Conservation (phyloP, 169 alveolate genomes). For the Plasmodium vivax region DNA sequence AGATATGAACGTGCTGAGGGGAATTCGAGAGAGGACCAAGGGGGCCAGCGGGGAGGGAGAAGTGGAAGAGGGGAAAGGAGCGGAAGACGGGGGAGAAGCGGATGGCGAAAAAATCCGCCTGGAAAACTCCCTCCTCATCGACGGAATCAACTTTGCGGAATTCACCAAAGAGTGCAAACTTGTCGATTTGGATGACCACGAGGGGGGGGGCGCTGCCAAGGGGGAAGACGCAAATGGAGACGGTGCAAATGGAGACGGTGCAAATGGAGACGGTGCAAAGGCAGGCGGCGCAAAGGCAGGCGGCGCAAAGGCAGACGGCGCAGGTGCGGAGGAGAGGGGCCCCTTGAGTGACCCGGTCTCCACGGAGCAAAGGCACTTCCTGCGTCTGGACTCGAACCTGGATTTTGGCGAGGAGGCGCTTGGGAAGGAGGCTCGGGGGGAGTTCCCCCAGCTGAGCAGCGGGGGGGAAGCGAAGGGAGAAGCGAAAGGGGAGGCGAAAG, state of each 20-base stretch:
- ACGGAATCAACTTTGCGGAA: conserved; percentile 47
- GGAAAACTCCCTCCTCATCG: conserved; percentile 17
- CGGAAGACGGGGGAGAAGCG: neutral
- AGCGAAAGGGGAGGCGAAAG: neutral
- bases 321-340: neutral
- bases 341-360: neutral
- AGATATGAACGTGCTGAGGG: neutral
- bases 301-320: no score
- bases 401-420: conserved; percentile 1
- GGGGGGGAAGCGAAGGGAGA: neutral
- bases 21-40: neutral
- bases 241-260: no score
- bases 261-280: no score
- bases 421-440: neutral
- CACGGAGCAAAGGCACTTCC: neutral
- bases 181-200: neutral
- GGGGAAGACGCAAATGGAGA: neutral
- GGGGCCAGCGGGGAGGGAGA: neutral
- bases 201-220: neutral
- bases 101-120: neutral
- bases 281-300: no score
- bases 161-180: conserved; percentile 62
- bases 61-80: neutral
- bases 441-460: neutral
- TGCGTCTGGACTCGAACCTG: neutral